Evolutionary conservation across 2,329 filamentous ascomycete species (phyloP).

Genomic region (Penicillium griseofulvum): DNA sequence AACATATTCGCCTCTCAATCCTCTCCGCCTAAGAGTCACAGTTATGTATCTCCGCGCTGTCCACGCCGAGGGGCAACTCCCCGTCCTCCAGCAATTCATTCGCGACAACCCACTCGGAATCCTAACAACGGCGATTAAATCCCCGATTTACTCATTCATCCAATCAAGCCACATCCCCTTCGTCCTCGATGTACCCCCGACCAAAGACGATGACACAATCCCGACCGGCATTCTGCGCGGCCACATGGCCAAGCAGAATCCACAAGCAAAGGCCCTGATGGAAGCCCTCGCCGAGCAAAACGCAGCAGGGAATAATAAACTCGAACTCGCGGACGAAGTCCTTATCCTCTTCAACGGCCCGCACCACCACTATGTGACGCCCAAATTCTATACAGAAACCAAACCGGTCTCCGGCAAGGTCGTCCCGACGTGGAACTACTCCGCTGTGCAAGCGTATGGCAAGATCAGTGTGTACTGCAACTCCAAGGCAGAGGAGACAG

Average conservation of each 20-base stretch:
- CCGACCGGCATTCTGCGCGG: slow-evolving; percentile 52
- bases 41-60: slow-evolving; percentile 57
- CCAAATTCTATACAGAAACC: slow-evolving; percentile 62
- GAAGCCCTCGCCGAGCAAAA: slow-evolving; percentile 55
- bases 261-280: slow-evolving; percentile 5
- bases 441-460: slow-evolving; percentile 63
- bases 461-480: slow-evolving; percentile 55
- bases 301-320: slow-evolving; percentile 51
- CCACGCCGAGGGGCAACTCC: slow-evolving; percentile 53
- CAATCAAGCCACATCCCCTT: slow-evolving; percentile 63
- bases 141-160: slow-evolving; percentile 49
- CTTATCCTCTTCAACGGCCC: slow-evolving; percentile 61
- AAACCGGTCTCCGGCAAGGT: slow-evolving; percentile 64
- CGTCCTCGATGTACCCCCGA: slow-evolving; percentile 49
- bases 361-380: slow-evolving; percentile 63
- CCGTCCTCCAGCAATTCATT: slow-evolving; percentile 56
- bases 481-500: slow-evolving; percentile 45
- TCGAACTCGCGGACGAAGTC: slow-evolving; percentile 52
- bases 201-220: slow-evolving; percentile 35
- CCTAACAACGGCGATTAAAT: slow-evolving; percentile 60
- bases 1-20: neutral
- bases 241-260: slow-evolving; percentile 41
- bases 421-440: slow-evolving; percentile 68
- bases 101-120: slow-evolving; percentile 60
- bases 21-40: neutral